Percentiles rank a stretch among this genome's conserved stretches.
Evolutionary conservation across 495 filamentous ascomycete species (phyloP).

Genomic region (Penicillium fimorum): DNA sequence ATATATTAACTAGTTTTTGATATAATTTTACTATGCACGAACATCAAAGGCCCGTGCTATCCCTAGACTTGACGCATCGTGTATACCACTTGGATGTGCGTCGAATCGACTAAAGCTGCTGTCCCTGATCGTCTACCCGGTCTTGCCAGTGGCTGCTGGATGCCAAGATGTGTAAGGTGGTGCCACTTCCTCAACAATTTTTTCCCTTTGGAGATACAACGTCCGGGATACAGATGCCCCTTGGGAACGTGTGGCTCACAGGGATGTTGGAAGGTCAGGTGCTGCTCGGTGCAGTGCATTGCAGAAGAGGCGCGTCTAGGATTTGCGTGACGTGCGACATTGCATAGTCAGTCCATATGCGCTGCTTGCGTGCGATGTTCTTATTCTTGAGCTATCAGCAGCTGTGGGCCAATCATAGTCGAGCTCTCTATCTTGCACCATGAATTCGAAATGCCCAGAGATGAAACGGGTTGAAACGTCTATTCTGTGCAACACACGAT

Average conservation of each 20-base stretch:
- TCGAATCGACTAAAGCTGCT: conserved; percentile 7
- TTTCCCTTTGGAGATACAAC: not conserved
- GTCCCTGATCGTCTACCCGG: conserved; percentile 10
- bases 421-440: conserved; percentile 1
- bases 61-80: not conserved
- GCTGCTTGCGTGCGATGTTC: conserved; percentile 10
- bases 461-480: conserved; percentile 7
- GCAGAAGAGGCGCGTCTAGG: conserved; percentile 7
- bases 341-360: conserved; percentile 10
- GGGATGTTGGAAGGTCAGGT: conserved; percentile 12
- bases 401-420: not conserved
- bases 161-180: conserved; percentile 6
- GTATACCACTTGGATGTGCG: not conserved
- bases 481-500: not conserved
- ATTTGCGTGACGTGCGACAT: conserved; percentile 15
- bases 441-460: not conserved
- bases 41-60: conserved; percentile 6
- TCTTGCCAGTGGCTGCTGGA: conserved; percentile 2
- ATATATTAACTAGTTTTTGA: not conserved
- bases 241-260: conserved; percentile 1
- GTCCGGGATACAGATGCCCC: conserved; percentile 5
- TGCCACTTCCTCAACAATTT: conserved; percentile 6
- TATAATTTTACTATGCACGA: not conserved
- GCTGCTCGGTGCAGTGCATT: conserved; percentile 13
- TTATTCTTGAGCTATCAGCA: conserved; percentile 8